These are phyloP conservation scores for Allomyces macrogynus DNA, from an alignment of 192 early-diverging fungal species.

Conservation along the genomic window DNA sequence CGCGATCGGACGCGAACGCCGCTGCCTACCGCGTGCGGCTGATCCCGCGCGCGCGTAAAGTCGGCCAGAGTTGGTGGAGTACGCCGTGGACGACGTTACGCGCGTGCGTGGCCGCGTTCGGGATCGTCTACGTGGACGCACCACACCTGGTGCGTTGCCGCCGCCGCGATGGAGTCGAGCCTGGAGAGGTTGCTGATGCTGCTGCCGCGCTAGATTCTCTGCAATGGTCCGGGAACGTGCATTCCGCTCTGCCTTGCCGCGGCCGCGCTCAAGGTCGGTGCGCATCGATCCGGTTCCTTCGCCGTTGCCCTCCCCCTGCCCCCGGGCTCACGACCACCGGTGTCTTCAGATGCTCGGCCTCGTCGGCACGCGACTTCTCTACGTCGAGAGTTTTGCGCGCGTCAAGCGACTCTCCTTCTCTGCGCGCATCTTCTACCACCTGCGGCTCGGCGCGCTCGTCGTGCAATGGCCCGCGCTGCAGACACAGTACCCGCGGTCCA, in stretches of 20 bases:
- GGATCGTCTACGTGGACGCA: slow-evolving; percentile 14
- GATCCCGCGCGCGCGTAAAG: slow-evolving; percentile 52
- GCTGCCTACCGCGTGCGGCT: background rate
- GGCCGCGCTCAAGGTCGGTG: slow-evolving; percentile 32
- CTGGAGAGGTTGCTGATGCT: background rate
- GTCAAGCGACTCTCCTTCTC: slow-evolving; percentile 65
- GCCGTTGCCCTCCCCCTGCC: too few species aligned
- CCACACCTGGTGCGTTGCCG: slow-evolving; percentile 36
- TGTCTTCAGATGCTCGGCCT: slow-evolving; percentile 31
- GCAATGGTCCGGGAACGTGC: slow-evolving; percentile 82
- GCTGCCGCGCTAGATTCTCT: slow-evolving; percentile 36
- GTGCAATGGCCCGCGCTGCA: slow-evolving; percentile 69
- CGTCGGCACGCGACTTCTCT: slow-evolving; percentile 40
- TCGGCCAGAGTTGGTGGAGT: slow-evolving; percentile 44
- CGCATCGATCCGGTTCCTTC: slow-evolving; percentile 1
- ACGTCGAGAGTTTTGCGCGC: slow-evolving; percentile 83
- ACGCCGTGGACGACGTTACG: slow-evolving; percentile 27
- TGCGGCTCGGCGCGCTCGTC: slow-evolving; percentile 58
- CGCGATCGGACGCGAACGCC: background rate
- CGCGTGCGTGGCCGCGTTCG: slow-evolving; percentile 7
- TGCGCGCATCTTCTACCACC: slow-evolving; percentile 54
- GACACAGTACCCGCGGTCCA: slow-evolving; percentile 29
- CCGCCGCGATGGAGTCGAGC: too few species aligned
- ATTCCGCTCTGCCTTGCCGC: slow-evolving; percentile 44
- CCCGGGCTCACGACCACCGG: too few species aligned